Evolutionary conservation across 108 stramenopile genomes (phyloP).

Genomic region (Parietichytrium sp.): DNA sequence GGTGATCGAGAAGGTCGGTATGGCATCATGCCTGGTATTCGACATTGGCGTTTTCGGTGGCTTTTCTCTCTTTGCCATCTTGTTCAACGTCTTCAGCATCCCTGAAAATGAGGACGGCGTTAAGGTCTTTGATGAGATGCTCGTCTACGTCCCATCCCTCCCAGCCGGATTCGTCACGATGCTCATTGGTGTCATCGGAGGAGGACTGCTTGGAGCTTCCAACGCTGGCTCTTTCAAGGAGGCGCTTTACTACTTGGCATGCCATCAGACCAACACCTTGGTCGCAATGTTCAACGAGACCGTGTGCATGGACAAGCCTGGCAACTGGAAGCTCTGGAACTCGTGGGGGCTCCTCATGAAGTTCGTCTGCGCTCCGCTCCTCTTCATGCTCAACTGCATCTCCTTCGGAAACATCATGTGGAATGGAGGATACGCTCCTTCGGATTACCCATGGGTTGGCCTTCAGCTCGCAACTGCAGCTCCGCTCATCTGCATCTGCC

Average conservation of each 20-base stretch:
- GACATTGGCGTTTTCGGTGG: slow-evolving; percentile 59
- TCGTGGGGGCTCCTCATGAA: slow-evolving; percentile 64
- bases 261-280: slow-evolving; percentile 49
- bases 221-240: slow-evolving; percentile 50
- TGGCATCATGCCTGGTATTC: slow-evolving; percentile 52
- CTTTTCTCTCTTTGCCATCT: slow-evolving; percentile 52
- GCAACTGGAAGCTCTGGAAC: slow-evolving; percentile 52
- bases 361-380: slow-evolving; percentile 60
- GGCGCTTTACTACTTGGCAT: slow-evolving; percentile 54
- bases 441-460: too few relatives aligned
- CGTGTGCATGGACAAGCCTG: slow-evolving; percentile 46
- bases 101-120: slow-evolving; percentile 47
- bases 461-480: background rate
- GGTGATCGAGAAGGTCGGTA: slow-evolving; percentile 49
- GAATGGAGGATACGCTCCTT: background rate
- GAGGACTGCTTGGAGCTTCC: slow-evolving; percentile 40
- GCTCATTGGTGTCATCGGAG: slow-evolving; percentile 49
- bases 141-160: slow-evolving; percentile 46
- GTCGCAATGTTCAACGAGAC: slow-evolving; percentile 53
- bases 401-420: background rate
- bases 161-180: slow-evolving; percentile 46
- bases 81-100: slow-evolving; percentile 64
- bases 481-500: background rate
- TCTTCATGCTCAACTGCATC: slow-evolving; percentile 59
- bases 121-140: slow-evolving; percentile 54